Evolutionary conservation across 2,329 filamentous ascomycete genomes (phyloP).

Genomic region (Zymoseptoria passerinii): DNA sequence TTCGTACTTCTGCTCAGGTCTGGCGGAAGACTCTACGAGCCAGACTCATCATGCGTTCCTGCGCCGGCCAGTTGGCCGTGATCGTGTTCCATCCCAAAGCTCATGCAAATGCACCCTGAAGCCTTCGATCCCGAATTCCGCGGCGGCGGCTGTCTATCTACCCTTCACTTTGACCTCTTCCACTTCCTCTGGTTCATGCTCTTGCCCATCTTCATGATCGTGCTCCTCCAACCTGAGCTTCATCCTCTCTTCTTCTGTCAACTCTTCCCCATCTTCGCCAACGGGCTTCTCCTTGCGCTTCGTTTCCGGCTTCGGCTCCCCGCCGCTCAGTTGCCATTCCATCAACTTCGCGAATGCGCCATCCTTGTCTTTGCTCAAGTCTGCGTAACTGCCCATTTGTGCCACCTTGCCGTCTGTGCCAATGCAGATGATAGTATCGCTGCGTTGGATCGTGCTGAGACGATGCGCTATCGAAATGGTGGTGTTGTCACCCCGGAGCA

Average conservation of each 20-base stretch:
- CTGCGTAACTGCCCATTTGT: conserved; percentile 75
- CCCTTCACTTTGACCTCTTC: conserved; percentile 22
- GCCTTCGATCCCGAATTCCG: conserved; percentile 22
- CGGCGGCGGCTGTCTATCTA: conserved; percentile 23
- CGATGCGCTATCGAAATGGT: conserved; percentile 97
- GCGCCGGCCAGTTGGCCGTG: no score
- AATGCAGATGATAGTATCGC: conserved; percentile 88
- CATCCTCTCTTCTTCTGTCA: conserved; percentile 40
- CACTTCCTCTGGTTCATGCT: conserved; percentile 28
- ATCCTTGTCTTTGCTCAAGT: conserved; percentile 61
- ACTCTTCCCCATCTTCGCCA: conserved; percentile 3
- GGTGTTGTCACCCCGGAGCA: conserved; percentile 82
- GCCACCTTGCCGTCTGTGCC: conserved; percentile 80
- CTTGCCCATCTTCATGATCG: conserved; percentile 21
- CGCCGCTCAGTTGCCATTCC: conserved; percentile 97
- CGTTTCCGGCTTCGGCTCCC: conserved; percentile 28
- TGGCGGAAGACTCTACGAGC: no score
- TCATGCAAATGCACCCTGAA: neutral
- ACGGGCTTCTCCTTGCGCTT: neutral
- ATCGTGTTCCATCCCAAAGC: no score
- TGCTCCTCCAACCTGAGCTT: conserved; percentile 34
- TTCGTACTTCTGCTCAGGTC: no score
- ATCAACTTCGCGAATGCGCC: conserved; percentile 92
- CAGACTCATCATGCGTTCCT: no score
- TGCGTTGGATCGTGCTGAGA: conserved; percentile 91